Evolutionary conservation across 1,139 yeast genomes (phyloP), one percentile per base, ranked within the genome.

Genomic region (Martiniozyma asiatica): DNA sequence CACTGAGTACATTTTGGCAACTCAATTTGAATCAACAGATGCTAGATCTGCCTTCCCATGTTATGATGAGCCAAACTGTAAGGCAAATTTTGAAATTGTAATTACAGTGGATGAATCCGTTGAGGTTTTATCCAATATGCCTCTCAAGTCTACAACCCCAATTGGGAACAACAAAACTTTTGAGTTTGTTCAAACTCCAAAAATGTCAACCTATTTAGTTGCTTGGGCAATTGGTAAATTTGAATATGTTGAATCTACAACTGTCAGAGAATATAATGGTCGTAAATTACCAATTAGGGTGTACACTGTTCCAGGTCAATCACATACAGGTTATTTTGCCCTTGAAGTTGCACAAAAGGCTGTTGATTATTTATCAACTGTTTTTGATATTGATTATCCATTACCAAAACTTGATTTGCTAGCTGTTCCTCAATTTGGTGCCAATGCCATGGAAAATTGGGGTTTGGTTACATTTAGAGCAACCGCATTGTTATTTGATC

Each of bases 31-130:
- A 56, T 77, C 94, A 17, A 78, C 92, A 11, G 94, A 81, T 51
- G 87, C 94, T 41, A 71, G 95, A 47, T 67, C 87, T 43, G 94
- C 94, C 4, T 82, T 84, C 63, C 94, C 95, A 14, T 81, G 89
- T 51, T 73, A 77, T 44, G 94, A 84, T 54, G 94, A 84, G 53
- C 95, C 95, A 9, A 71, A 75, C 32, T 65, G 75, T 37, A 84
- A 84, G 60, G 89, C 94, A 10, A 68, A 76, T 27, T 84, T 81
- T 50, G 73, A 73, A 36, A 64, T 84, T 35, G 58, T 73, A 18
- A 61, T 84, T 41, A 63, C 75, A 32, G 70, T 82, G 25, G 68
- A 70, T 32, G 59, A 63, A 35, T 55, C 65, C 21, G 63, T 73
- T 53, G 76, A 77, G 28, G 81, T 77, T 32, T 64, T 84, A 45